Evolutionary conservation across 208 protist species (phyloP).

Genomic region (Leishmania major): DNA sequence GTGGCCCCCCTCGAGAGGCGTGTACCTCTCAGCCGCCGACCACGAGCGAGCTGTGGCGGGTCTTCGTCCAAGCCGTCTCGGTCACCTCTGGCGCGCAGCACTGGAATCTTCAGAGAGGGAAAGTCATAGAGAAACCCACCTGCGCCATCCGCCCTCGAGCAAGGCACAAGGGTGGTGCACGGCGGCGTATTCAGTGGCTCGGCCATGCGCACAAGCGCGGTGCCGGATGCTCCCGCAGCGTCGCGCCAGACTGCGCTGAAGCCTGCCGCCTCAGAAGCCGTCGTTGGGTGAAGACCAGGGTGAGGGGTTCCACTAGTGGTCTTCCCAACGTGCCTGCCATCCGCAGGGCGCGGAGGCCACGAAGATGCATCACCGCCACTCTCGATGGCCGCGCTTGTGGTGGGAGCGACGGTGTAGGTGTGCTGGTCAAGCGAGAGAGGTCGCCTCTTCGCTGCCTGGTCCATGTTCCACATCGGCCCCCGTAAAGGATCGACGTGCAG

Average conservation of each 20-base stretch:
- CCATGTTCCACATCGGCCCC: not conserved
- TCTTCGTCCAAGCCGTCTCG: not conserved
- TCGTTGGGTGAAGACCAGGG: not conserved
- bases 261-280: not conserved
- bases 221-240: not conserved
- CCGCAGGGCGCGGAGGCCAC: not conserved
- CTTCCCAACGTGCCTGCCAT: not conserved
- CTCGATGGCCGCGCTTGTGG: not conserved
- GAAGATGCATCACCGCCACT: not conserved
- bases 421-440: not conserved
- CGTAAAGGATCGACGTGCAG: not conserved
- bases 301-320: not conserved
- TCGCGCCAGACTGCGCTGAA: not conserved
- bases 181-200: not conserved
- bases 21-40: not conserved
- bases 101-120: constrained; percentile 6
- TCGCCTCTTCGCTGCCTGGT: not conserved
- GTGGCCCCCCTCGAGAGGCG: too few relatives aligned
- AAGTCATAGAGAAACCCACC: not conserved
- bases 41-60: not conserved
- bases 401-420: not conserved
- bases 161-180: not conserved
- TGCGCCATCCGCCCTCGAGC: not conserved
- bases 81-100: constrained; percentile 3
- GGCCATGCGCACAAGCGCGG: not conserved